phyloP scores from a whole-genome alignment of 148 eudicot species.

The Fagopyrum tataricum region DNA sequence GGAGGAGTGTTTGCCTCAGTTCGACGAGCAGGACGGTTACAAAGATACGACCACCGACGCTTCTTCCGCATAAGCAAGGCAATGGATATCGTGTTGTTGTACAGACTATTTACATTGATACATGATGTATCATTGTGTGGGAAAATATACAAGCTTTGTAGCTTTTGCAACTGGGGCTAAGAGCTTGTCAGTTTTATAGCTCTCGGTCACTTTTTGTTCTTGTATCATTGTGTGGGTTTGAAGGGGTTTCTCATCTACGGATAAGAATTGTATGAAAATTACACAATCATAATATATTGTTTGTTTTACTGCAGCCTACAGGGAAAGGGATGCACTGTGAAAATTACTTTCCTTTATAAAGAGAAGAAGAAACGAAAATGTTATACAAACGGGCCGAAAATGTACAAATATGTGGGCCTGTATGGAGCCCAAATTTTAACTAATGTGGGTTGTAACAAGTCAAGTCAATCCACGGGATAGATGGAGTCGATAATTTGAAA shows the following conservation, averaged over 20 bases:
- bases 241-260: neutral
- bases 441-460: no score
- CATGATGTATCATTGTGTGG: neutral
- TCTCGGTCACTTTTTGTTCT: neutral
- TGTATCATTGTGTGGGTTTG: neutral
- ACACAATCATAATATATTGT: neutral
- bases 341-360: no score
- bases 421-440: no score
- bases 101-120: no score
- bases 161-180: neutral
- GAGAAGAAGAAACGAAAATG: no score
- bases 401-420: no score
- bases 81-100: no score
- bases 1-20: slow-evolving; percentile 26
- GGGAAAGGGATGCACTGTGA: no score
- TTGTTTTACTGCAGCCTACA: neutral
- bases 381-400: no score
- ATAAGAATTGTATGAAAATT: neutral
- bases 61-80: neutral
- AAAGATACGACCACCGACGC: neutral
- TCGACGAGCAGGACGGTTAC: neutral
- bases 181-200: neutral
- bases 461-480: no score
- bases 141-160: neutral
- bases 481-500: no score